Conservation (phyloP, 2,329 filamentous ascomycete species). For the Fusarium paranaense region DNA sequence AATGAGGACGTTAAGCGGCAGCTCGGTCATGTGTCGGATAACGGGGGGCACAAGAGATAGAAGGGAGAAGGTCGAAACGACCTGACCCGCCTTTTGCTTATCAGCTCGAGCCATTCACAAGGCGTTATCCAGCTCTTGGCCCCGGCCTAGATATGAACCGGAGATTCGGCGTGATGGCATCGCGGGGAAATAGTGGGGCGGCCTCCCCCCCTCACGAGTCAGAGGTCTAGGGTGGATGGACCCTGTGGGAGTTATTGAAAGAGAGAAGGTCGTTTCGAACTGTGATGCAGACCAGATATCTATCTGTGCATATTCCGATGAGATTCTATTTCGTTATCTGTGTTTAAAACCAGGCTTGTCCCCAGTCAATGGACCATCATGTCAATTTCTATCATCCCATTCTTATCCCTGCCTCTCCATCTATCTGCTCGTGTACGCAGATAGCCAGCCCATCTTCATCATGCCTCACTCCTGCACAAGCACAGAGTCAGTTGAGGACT, state of each 20-base stretch:
- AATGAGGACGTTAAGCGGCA: neutral
- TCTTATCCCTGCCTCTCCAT: neutral
- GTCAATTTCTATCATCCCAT: neutral
- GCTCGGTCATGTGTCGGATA: neutral
- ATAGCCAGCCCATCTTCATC: neutral
- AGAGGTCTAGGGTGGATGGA: neutral
- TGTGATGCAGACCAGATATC: neutral
- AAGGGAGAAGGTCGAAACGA: slow-evolving; percentile 14
- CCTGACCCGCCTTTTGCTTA: slow-evolving; percentile 1
- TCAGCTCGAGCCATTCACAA: neutral
- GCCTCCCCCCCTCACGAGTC: neutral
- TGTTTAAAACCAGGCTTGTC: neutral
- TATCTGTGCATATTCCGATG: neutral
- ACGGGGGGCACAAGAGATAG: neutral
- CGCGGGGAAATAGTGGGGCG: neutral
- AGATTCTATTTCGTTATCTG: neutral
- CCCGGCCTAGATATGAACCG: neutral
- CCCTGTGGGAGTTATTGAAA: neutral
- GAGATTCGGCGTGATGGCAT: neutral
- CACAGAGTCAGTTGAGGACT: slow-evolving; percentile 2
- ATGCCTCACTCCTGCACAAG: neutral
- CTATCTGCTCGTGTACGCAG: neutral
- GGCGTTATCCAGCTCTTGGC: neutral
- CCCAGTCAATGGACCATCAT: neutral
- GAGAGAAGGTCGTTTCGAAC: slow-evolving; percentile 19